Percentiles rank a stretch among this genome's conserved stretches.
Evolutionary conservation across 1,139 yeast species (phyloP).

Genomic region (Pichia sp.): DNA sequence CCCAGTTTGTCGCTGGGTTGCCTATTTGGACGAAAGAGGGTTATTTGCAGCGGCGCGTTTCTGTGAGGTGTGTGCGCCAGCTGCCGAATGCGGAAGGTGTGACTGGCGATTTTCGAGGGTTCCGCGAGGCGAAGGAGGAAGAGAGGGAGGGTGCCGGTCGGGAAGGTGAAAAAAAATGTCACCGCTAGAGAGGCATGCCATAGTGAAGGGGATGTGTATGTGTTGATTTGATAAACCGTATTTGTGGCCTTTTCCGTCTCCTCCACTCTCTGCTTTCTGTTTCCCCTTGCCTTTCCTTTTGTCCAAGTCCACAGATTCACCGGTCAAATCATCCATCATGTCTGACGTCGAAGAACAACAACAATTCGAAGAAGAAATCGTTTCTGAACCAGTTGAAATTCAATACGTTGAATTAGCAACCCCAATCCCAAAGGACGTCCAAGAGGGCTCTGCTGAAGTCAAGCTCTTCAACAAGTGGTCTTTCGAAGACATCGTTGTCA

Average conservation of each 20-base stretch:
- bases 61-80: slow-evolving; percentile 6
- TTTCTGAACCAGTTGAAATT: slow-evolving; percentile 37
- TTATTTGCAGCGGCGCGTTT: slow-evolving; percentile 1
- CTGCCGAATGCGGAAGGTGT: slow-evolving; percentile 20
- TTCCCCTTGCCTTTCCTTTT: background rate
- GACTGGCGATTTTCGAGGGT: slow-evolving; percentile 19
- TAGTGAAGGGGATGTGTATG: background rate
- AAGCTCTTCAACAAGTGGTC: slow-evolving; percentile 99
- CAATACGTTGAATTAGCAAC: slow-evolving; percentile 83
- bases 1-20: slow-evolving; percentile 17
- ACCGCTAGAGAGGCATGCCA: background rate
- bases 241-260: background rate
- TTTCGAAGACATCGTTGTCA: slow-evolving; percentile 93
- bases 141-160: background rate
- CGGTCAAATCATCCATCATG: slow-evolving; percentile 23
- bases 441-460: slow-evolving; percentile 93
- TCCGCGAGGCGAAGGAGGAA: background rate
- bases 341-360: slow-evolving; percentile 33
- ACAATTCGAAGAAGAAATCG: slow-evolving; percentile 23
- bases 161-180: background rate
- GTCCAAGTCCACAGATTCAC: background rate
- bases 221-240: background rate
- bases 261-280: background rate
- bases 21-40: slow-evolving; percentile 28
- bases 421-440: slow-evolving; percentile 93